Conservation (phyloP, 306 rosid genomes). For the Alnus rubra region DNA sequence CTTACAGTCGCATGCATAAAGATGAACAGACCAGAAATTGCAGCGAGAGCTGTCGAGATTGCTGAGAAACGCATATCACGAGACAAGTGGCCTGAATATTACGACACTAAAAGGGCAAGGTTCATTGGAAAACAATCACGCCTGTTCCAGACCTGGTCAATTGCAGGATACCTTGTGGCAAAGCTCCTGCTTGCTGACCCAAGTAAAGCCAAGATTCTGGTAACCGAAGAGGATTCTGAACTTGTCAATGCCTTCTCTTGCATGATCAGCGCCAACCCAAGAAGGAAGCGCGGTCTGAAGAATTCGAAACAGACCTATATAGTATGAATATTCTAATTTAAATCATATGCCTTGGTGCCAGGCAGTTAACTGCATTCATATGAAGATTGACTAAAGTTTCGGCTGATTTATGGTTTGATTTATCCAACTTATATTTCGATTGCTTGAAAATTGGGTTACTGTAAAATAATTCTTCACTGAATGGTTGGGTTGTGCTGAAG, state of each 20-base stretch:
- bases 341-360: not conserved
- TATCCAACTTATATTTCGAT: not conserved
- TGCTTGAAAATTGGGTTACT: slow-evolving; percentile 1
- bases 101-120: slow-evolving; percentile 65
- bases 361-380: not conserved
- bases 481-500: not conserved
- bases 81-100: slow-evolving; percentile 90
- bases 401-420: not conserved
- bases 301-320: slow-evolving; percentile 56
- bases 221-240: slow-evolving; percentile 78
- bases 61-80: slow-evolving; percentile 60
- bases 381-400: not conserved
- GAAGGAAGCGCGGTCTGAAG: slow-evolving; percentile 67
- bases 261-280: slow-evolving; percentile 60
- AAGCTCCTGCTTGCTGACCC: slow-evolving; percentile 72
- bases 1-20: slow-evolving; percentile 86
- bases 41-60: slow-evolving; percentile 65
- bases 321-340: slow-evolving; percentile 35
- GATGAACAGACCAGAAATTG: slow-evolving; percentile 75
- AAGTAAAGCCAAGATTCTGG: slow-evolving; percentile 63
- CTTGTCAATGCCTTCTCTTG: slow-evolving; percentile 71
- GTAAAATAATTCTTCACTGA: not conserved
- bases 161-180: slow-evolving; percentile 76
- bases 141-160: slow-evolving; percentile 78
- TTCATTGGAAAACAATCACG: slow-evolving; percentile 77